phyloP scores from a whole-genome alignment of 805 yeast species.

The Candida arabinofermentans region DNA sequence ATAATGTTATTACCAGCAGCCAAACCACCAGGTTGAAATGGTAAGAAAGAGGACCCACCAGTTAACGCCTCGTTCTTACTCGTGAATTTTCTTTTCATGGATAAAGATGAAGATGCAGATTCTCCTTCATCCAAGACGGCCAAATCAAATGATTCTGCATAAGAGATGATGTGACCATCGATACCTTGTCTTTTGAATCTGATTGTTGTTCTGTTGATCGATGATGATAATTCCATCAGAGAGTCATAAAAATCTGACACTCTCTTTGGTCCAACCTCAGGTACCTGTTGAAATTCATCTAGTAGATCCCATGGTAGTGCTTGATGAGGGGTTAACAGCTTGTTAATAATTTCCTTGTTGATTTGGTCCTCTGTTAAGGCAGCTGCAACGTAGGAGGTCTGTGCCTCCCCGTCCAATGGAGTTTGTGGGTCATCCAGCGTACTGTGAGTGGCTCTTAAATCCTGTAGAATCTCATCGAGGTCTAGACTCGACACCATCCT shows the following conservation, averaged over 20 bases:
- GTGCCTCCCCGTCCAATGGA: slow-evolving; percentile 17
- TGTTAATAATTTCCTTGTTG: slow-evolving; percentile 28
- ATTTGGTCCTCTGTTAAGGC: slow-evolving; percentile 10
- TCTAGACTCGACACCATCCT: slow-evolving; percentile 7
- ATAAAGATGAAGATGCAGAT: slow-evolving; percentile 65
- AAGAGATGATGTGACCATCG: slow-evolving; percentile 60
- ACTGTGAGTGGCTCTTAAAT: slow-evolving; percentile 1
- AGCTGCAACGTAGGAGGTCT: slow-evolving; percentile 8
- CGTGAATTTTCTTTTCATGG: slow-evolving; percentile 64
- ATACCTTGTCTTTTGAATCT: slow-evolving; percentile 74
- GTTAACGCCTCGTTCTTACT: slow-evolving; percentile 56
- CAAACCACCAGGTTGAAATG: slow-evolving; percentile 91
- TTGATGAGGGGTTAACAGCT: slow-evolving; percentile 59
- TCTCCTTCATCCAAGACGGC: slow-evolving; percentile 39
- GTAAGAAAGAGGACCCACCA: slow-evolving; percentile 73
- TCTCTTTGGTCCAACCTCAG: slow-evolving; percentile 30
- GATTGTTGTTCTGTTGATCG: slow-evolving; percentile 58
- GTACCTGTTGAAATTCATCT: slow-evolving; percentile 60
- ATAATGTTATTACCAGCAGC: slow-evolving; percentile 5
- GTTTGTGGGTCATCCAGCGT: slow-evolving; percentile 1
- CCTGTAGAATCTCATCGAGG: slow-evolving; percentile 8
- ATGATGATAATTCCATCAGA: slow-evolving; percentile 55
- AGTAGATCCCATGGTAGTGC: slow-evolving; percentile 67
- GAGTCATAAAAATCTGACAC: slow-evolving; percentile 36
- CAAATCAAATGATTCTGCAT: slow-evolving; percentile 56